These are phyloP conservation scores for Stipa capillata DNA, from an alignment of 176 grass and related monocot genomes.

Conservation along the genomic window DNA sequence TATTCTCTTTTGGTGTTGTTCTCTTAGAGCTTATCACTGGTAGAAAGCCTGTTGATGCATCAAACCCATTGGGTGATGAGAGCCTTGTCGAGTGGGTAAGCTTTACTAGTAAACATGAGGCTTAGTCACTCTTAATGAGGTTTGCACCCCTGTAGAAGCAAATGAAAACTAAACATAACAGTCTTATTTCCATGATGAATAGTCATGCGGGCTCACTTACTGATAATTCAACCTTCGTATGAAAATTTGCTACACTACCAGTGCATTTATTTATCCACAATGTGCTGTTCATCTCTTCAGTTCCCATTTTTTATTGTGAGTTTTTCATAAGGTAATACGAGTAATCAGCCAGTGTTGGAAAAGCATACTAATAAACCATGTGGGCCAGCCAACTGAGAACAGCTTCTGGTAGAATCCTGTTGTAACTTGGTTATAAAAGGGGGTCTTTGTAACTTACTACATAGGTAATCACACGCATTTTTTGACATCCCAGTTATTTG, in stretches of 20 bases:
- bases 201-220: not conserved
- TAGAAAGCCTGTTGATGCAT: constrained; percentile 81
- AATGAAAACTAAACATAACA: not conserved
- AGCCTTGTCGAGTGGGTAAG: constrained; percentile 98
- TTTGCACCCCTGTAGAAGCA: not conserved
- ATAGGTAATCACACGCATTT: not conserved
- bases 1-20: constrained; percentile 94
- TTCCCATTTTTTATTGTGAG: not conserved
- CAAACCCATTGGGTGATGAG: constrained; percentile 79
- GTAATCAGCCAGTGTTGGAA: not conserved
- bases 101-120: not conserved
- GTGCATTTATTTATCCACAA: not conserved
- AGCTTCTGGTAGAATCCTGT: not conserved
- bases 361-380: not conserved
- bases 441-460: not conserved
- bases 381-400: not conserved
- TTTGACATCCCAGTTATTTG: constrained; percentile 6
- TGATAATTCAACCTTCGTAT: not conserved
- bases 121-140: not conserved
- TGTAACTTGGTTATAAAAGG: not conserved
- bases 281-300: not conserved
- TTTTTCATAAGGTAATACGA: not conserved
- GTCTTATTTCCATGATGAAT: not conserved
- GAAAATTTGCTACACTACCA: not conserved
- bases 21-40: constrained; percentile 91